Evolutionary conservation across 768 basidiomycete genomes (phyloP).

Genomic region (Auriscalpium orientale): DNA sequence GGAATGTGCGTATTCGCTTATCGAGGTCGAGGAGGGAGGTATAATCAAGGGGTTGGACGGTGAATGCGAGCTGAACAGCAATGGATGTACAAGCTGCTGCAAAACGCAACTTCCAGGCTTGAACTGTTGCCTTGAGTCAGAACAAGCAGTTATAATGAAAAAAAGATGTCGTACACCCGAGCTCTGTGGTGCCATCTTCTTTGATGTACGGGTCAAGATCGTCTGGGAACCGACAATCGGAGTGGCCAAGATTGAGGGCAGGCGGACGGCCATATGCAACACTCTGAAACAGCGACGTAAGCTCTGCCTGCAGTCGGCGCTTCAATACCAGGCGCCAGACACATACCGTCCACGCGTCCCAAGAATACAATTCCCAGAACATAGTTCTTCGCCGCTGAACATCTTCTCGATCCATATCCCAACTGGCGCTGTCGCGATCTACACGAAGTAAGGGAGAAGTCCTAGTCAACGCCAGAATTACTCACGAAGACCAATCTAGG

Average conservation of each 20-base stretch:
- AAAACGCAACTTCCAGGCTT: constrained; percentile 38
- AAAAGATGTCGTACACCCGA: constrained; percentile 31
- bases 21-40: constrained; percentile 41
- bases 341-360: neutral
- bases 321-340: no score
- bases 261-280: constrained; percentile 46
- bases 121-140: constrained; percentile 7
- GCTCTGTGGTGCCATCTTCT: constrained; percentile 28
- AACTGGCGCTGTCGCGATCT: constrained; percentile 46
- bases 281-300: constrained; percentile 24
- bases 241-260: constrained; percentile 36
- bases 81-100: constrained; percentile 36
- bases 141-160: neutral
- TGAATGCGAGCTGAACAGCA: constrained; percentile 37
- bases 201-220: constrained; percentile 30
- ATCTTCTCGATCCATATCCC: constrained; percentile 39
- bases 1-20: constrained; percentile 42
- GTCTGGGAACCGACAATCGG: constrained; percentile 46
- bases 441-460: neutral
- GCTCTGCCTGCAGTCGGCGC: constrained; percentile 31
- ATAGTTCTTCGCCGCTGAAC: constrained; percentile 37
- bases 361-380: constrained; percentile 46
- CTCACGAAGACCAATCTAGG: constrained; percentile 46
- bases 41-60: constrained; percentile 32
- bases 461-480: neutral